Percentiles rank a stretch among this genome's conserved stretches.
These are phyloP conservation scores for Sonneratia caseolaris DNA, from an alignment of 345 rosid species.

Conservation along the genomic window DNA sequence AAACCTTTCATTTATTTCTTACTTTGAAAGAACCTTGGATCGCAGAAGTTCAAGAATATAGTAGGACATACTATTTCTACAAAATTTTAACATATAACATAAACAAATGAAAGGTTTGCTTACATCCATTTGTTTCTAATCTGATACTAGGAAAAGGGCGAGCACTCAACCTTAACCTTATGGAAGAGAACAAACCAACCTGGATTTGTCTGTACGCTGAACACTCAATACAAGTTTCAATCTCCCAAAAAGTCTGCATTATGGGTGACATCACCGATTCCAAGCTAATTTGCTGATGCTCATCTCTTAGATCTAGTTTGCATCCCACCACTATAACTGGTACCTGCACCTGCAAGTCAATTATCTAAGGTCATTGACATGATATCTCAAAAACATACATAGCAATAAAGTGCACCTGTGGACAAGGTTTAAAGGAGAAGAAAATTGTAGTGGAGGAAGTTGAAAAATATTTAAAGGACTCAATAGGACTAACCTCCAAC, in stretches of 20 bases:
- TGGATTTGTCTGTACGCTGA: constrained; percentile 65
- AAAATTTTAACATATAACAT: neutral
- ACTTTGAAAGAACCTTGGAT: neutral
- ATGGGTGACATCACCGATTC: constrained; percentile 67
- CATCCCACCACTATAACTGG: constrained; percentile 85
- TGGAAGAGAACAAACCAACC: constrained; percentile 23
- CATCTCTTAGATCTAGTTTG: constrained; percentile 58
- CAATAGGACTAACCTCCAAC: constrained; percentile 31
- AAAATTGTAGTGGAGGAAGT: no score
- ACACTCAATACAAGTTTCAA: constrained; percentile 72
- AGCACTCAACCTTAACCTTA: neutral
- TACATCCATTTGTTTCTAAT: neutral
- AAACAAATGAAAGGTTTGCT: no score
- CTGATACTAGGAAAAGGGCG: neutral
- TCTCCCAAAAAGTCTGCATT: constrained; percentile 78
- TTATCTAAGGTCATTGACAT: neutral
- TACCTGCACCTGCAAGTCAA: constrained; percentile 52
- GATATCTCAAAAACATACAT: neutral
- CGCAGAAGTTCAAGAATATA: neutral
- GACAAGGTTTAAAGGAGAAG: no score
- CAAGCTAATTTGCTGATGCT: constrained; percentile 45
- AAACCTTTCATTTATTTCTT: neutral
- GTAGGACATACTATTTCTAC: neutral
- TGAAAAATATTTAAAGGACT: no score
- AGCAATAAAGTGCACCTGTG: no score